phyloP scores from a whole-genome alignment of 257 asterid genomes.

The Petunia axillaris region DNA sequence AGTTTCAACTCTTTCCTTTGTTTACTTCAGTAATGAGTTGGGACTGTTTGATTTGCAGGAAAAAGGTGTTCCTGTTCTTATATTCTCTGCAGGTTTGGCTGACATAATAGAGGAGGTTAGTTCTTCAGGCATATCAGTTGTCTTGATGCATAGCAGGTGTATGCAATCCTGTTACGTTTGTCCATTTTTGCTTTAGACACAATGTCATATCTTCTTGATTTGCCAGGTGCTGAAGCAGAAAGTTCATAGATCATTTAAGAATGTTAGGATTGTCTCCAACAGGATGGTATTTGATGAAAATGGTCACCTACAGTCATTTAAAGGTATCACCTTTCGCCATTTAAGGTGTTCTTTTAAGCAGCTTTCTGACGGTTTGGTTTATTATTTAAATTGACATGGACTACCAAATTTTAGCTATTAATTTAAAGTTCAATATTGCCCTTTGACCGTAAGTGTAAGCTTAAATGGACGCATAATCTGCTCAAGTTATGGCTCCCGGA shows the following conservation, averaged over 20 bases:
- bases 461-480: not conserved
- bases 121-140: constrained; percentile 27
- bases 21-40: constrained; percentile 11
- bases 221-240: constrained; percentile 86
- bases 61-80: constrained; percentile 76
- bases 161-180: not conserved
- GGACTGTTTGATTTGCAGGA: constrained; percentile 51
- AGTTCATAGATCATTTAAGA: constrained; percentile 79
- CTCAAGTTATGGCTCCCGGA: not conserved
- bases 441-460: not conserved
- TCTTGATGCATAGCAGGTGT: constrained; percentile 27
- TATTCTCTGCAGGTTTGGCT: constrained; percentile 95
- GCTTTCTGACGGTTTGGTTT: not conserved
- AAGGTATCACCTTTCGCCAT: constrained; percentile 47
- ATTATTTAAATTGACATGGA: not conserved
- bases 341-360: constrained; percentile 5
- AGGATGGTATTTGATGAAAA: constrained; percentile 80
- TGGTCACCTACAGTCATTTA: constrained; percentile 68
- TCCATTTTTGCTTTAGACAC: constrained; percentile 27
- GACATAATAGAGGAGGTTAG: constrained; percentile 96
- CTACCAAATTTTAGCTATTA: not conserved
- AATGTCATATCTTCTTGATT: constrained; percentile 32
- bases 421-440: constrained; percentile 8
- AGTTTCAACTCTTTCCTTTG: not conserved
- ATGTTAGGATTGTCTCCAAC: constrained; percentile 84